Evolutionary conservation across 129 eudicot genomes (phyloP).

Genomic region (Escallonia rubra): DNA sequence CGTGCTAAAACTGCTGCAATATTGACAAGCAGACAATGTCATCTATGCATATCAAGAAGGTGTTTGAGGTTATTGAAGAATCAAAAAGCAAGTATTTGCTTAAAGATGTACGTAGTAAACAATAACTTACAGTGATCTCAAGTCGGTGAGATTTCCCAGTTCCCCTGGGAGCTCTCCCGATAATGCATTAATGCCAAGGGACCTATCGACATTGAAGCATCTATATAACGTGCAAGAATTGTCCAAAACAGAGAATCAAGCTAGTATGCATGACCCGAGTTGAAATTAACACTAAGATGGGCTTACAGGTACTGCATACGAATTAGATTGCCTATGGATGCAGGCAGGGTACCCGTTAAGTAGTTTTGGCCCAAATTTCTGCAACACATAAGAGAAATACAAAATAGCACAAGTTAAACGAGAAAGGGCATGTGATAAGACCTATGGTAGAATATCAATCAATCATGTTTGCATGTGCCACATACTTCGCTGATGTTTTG

Average conservation of each 20-base stretch:
- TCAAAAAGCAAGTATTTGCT: background rate
- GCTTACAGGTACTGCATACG: conserved; percentile 76
- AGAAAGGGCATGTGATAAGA: background rate
- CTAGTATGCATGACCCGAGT: background rate
- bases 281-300: background rate
- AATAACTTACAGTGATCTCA: conserved; percentile 36
- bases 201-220: conserved; percentile 28
- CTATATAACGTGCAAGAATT: background rate
- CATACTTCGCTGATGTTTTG: background rate
- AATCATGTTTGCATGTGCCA: too few relatives aligned
- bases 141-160: conserved; percentile 58
- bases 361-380: conserved; percentile 56
- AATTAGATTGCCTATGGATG: conserved; percentile 59
- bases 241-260: background rate
- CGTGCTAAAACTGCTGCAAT: conserved; percentile 43
- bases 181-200: conserved; percentile 61
- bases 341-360: conserved; percentile 65
- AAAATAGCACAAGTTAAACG: background rate
- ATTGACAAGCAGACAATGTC: background rate
- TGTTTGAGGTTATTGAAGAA: background rate
- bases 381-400: conserved; percentile 1
- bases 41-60: conserved; percentile 7
- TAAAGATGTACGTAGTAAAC: background rate
- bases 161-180: conserved; percentile 67
- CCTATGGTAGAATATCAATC: background rate